Base-by-base conservation (phyloP, 2,329 filamentous ascomycete species). In the Colletotrichum theobromicola region DNA sequence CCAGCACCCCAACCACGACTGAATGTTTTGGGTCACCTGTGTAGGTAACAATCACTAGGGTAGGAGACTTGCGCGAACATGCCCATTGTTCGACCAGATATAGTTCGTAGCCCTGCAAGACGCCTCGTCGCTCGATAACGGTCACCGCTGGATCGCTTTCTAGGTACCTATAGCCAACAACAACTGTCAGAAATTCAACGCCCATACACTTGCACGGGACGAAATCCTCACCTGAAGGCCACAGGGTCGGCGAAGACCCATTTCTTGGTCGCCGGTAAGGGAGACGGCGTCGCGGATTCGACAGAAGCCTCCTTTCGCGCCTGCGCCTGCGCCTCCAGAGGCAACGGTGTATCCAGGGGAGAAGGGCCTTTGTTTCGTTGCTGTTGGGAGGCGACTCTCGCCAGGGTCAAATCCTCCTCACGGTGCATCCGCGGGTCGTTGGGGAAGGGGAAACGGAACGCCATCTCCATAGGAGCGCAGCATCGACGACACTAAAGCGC, bases 11-110 rank as follows among this genome's bases (percentile, higher is more conserved):
- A 6, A 95, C 95, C 10, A 93, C 85, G n/a, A 98, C 92, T 1
- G 88, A 90, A 82, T 98, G 94, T 37, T 92, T 92, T 37, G 91
- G 88, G 79, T 98, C 95, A 69, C 96, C 97, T 0, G 96, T 98
- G 81, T 97, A 98, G 4, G 96, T 98, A 55, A 94, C 94, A 77
- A 98, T 97, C 64, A 98, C 91, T 77, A 98, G 94, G 18, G 96
- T 98, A 1, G 96, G 96, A 76, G 97, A 95, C 71, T 92, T 90
- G 67, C 97, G 92, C 15, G 96, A 98, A 84, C 96, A 98, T 7
- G 95, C 95, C 97, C 97, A 99, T 88, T 99, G 97, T 83, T 98
- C 97, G 77, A 98, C 95, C 18, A 98, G 86, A 83, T 98, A 98
- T 76, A 96, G 88, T 83, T 98, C 96, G 84, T 98, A 98, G 77